Conservation (phyloP, 169 alveolate species). For the Cryptosporidium meleagridis region DNA sequence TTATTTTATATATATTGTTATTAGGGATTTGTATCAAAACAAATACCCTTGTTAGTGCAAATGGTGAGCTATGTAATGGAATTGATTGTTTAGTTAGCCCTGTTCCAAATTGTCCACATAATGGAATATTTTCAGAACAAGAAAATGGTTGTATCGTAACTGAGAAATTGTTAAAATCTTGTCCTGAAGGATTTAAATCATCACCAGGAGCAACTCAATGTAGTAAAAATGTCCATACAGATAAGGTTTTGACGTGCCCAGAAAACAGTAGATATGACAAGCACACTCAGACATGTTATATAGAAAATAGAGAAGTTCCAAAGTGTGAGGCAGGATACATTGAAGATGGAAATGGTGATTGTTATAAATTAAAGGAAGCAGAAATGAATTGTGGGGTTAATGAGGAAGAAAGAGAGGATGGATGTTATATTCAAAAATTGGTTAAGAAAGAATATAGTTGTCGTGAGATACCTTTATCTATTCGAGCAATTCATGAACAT, state of each 20-base stretch:
- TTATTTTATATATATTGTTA: background rate
- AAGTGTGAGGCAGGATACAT: constrained; percentile 45
- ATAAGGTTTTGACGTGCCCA: constrained; percentile 50
- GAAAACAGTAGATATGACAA: constrained; percentile 44
- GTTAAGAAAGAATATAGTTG: constrained; percentile 52
- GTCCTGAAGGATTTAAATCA: constrained; percentile 50
- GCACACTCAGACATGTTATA: constrained; percentile 22
- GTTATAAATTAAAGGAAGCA: constrained; percentile 59
- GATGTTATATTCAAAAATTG: constrained; percentile 30
- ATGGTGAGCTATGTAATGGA: constrained; percentile 14
- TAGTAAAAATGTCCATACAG: constrained; percentile 64
- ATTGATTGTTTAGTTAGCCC: constrained; percentile 40
- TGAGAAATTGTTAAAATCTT: constrained; percentile 34
- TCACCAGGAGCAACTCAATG: constrained; percentile 31
- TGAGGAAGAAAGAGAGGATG: constrained; percentile 51
- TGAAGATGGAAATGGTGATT: constrained; percentile 64
- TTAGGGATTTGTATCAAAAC: background rate
- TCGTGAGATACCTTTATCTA: constrained; percentile 17
- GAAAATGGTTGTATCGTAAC: constrained; percentile 65
- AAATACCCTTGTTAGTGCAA: background rate
- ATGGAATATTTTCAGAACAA: constrained; percentile 60
- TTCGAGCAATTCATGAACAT: constrained; percentile 5
- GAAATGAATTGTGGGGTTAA: constrained; percentile 20
- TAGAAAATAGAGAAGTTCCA: constrained; percentile 35
- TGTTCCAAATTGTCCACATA: constrained; percentile 47